Base-by-base conservation (phyloP, 805 yeast species). In the Ogataea pignaliae region DNA sequence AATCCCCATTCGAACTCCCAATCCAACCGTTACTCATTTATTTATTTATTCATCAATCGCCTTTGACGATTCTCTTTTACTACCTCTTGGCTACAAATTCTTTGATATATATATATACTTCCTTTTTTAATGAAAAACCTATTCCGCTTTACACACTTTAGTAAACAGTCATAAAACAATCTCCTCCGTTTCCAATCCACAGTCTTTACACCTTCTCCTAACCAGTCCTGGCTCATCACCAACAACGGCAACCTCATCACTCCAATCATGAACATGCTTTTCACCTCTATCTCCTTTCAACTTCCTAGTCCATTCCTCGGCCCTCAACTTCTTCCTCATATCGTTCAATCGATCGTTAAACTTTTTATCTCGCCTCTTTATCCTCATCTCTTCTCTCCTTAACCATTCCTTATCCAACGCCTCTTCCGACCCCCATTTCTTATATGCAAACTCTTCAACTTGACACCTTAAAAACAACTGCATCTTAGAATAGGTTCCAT, bases 381-480 rank as follows among this genome's bases (percentile, higher is more conserved):
- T 71, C 49, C 87, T 80, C 57, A 77, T 73, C 39, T 74, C 78
- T 62, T 88, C 96, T 29, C 99, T 68, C 41, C 88, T 65, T 52
- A 87, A 85, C 87, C 95, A 93, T 62, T 93, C 99, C n/a, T 75
- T 75, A 63, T 93, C 99, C 34, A 93, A 65, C 0, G 85, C 88
- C 43, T 88, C 96, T 10, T 83, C 76, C 1, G 95, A 84, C 1
- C 93, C 95, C 99, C 99, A 93, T 65, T 93, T 91, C 59, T 85
- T 83, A 68, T 83, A 87, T 0, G 98, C 95, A 65, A 75, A 87
- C 56, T 84, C 88, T 62, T 93, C 99, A n/a, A 93, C 88, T 57
- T 93, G 98, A 57, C 81, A 85, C 47, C 99, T 70, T 37, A 93
- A 65, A 66, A 82, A 93, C 44, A 93, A 71, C 73, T 90, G 96